A percentile compares a stretch with the other conserved stretches of the same genome.
phyloP scores from a whole-genome alignment of 805 yeast species.

The Zygoascus tannicola region DNA sequence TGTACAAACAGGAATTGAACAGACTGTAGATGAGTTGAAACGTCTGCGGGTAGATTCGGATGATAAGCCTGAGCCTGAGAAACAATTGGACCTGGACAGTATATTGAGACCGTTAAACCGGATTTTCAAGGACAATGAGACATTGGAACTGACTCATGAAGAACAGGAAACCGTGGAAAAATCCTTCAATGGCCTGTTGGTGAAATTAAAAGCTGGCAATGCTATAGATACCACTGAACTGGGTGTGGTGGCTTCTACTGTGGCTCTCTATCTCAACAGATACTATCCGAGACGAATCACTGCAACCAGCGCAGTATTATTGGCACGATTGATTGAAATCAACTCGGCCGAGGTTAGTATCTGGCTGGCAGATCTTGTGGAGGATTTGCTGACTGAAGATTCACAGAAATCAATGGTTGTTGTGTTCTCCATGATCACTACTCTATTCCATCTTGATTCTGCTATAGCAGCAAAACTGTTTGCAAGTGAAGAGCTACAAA shows the following conservation, averaged over 20 bases:
- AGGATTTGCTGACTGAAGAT: slow-evolving; percentile 12
- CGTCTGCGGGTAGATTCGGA: too few species aligned
- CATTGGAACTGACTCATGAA: neutral
- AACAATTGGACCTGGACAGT: neutral
- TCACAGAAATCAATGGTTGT: slow-evolving; percentile 10
- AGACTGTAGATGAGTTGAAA: too few species aligned
- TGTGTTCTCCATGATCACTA: slow-evolving; percentile 23
- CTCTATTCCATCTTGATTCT: slow-evolving; percentile 23
- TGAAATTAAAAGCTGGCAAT: neutral
- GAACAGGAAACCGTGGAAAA: neutral
- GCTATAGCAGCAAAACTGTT: slow-evolving; percentile 21
- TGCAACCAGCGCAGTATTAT: slow-evolving; percentile 9
- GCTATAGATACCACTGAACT: neutral
- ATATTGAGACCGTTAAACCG: neutral
- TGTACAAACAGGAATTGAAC: too few species aligned
- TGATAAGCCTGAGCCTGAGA: too few species aligned
- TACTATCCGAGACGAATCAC: slow-evolving; percentile 2
- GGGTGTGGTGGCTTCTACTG: neutral
- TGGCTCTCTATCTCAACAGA: slow-evolving; percentile 2
- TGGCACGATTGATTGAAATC: slow-evolving; percentile 7
- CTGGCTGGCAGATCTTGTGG: slow-evolving; percentile 8
- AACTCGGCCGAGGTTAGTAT: neutral
- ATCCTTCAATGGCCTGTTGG: neutral
- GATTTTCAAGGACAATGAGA: neutral
- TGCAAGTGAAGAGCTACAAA: slow-evolving; percentile 12